Base-by-base conservation (phyloP, 129 eudicot genomes). In the Solidago caesia region DNA sequence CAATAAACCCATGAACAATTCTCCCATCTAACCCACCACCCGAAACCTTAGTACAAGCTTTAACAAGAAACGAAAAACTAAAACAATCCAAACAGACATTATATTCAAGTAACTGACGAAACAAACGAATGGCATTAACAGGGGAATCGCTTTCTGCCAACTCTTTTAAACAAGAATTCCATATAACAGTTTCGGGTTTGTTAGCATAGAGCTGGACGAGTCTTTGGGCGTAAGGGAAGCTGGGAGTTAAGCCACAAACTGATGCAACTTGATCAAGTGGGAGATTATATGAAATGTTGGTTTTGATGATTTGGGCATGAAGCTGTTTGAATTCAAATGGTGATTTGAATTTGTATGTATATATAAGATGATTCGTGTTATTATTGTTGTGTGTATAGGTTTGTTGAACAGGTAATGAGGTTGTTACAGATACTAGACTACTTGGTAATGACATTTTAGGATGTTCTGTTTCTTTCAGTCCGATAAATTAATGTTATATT, bases 291-390 rank as follows among this genome's bases (percentile, higher is more conserved):
- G 62, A 66, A 43, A 76, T 44, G 68, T 80, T 73, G 29, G 82
- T 74, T 78, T 85, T 88, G 27, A 83, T 68, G 33, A 88, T 16
- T 21, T 51, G 82, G 58, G 88, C 82, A 66, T 82, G 89, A 52
- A 83, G 48, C 78, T 85, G 90, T 73, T 81, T 75, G 72, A 88
- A 86, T 76, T 88, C 93, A 27, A 55, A 56, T 75, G 88, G 86
- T 8, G 87, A 68, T 26, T 55, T 85, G 70, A 88, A 85, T 26
- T 55, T 85, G 70, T 85, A 85, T 15, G 65, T 64, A 59, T 76
- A 56, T 7, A 78, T 64, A 74, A 82, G 87, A 65, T n/a, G n/a
- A n/a, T n/a, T n/a, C n/a, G n/a, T n/a, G n/a, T n/a, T n/a, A n/a
- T n/a, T n/a, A n/a, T 70, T 27, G 1, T 77, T 68, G 25, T 53